phyloP scores from a whole-genome alignment of 2,329 filamentous ascomycete genomes.

The Fusarium acutatum region DNA sequence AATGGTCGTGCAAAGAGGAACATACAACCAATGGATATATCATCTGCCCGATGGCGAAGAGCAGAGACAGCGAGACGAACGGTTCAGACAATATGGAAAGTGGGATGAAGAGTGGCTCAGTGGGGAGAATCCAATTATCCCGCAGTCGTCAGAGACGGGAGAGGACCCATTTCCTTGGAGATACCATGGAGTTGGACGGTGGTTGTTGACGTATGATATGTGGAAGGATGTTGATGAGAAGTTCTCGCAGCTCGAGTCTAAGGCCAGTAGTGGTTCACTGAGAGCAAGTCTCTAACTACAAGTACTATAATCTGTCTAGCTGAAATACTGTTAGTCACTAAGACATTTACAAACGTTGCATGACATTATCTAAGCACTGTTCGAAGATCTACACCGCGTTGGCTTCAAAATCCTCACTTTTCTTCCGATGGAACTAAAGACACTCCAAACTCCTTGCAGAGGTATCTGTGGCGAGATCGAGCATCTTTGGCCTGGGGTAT shows the following conservation, averaged over 20 bases:
- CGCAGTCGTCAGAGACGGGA: slow-evolving; percentile 44
- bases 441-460: not conserved
- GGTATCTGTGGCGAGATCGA: fast-evolving
- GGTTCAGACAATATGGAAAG: not conserved
- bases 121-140: slow-evolving; percentile 11
- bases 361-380: fast-evolving
- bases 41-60: slow-evolving; percentile 67
- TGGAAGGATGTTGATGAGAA: slow-evolving; percentile 48
- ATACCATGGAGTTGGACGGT: slow-evolving; percentile 50
- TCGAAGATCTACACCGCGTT: fast-evolving
- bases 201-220: slow-evolving; percentile 53
- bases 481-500: not conserved
- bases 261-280: not conserved
- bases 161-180: slow-evolving; percentile 54
- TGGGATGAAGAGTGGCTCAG: not conserved
- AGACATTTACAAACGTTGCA: too few species aligned
- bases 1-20: slow-evolving; percentile 66
- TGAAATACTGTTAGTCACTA: too few species aligned
- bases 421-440: fast-evolving
- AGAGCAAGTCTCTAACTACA: not conserved
- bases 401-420: fast-evolving
- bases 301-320: not conserved
- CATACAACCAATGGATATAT: slow-evolving; percentile 69
- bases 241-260: slow-evolving; percentile 32
- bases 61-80: slow-evolving; percentile 55